These are phyloP conservation scores for Hypomontagnella monticulosa DNA, from an alignment of 495 filamentous ascomycete genomes.

Conservation along the genomic window DNA sequence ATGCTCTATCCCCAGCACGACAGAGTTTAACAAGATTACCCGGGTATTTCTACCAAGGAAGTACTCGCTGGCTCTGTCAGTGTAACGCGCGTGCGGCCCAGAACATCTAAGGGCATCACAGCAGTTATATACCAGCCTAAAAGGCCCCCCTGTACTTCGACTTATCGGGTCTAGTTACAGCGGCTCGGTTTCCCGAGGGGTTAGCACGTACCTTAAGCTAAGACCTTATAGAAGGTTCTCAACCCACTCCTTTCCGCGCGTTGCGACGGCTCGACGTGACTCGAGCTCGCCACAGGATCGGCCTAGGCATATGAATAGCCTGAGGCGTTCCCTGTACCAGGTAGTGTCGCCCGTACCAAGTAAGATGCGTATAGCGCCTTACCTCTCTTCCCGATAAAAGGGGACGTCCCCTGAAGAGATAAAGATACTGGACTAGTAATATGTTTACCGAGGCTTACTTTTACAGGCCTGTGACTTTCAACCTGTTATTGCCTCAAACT, in stretches of 20 bases:
- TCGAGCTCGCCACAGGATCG: neutral
- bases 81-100: constrained; percentile 56
- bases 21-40: constrained; percentile 82
- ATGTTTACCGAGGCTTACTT: no score
- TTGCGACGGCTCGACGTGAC: neutral
- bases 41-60: constrained; percentile 75
- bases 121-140: neutral
- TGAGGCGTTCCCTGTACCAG: no score
- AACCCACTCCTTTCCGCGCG: neutral
- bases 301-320: no score
- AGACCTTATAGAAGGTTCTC: no score
- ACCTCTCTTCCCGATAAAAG: no score
- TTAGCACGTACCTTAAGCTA: constrained; percentile 5
- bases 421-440: no score
- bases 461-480: no score
- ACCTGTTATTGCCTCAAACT: constrained; percentile 15
- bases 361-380: no score
- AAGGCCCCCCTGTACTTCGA: neutral
- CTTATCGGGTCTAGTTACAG: constrained; percentile 1
- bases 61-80: constrained; percentile 76
- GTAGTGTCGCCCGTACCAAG: no score
- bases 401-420: no score
- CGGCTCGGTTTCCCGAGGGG: neutral
- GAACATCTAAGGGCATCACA: constrained; percentile 14
- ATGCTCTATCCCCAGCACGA: constrained; percentile 81